Evolutionary conservation across 1,284 basidiomycete genomes (phyloP).

Genomic region (Cerrena zonata): DNA sequence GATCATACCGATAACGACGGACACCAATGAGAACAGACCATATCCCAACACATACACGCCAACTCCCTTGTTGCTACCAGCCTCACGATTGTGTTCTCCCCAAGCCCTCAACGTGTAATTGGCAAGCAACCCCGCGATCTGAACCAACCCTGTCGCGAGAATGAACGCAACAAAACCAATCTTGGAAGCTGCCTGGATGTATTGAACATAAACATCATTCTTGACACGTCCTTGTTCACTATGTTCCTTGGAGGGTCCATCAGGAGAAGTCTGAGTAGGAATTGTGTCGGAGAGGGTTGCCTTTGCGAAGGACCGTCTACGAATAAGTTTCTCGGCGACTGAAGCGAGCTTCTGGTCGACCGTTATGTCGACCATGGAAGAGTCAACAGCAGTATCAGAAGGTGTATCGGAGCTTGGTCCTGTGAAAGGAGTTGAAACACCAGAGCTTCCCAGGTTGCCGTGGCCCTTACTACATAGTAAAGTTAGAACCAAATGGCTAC

Average conservation of each 20-base stretch:
- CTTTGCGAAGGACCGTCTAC: slow-evolving; percentile 45
- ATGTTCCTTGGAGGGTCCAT: slow-evolving; percentile 67
- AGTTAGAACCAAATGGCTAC: not conserved
- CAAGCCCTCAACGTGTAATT: slow-evolving; percentile 75
- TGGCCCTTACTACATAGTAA: slow-evolving; percentile 31
- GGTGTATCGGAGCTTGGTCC: slow-evolving; percentile 37
- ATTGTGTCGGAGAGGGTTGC: slow-evolving; percentile 39
- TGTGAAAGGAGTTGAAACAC: slow-evolving; percentile 50
- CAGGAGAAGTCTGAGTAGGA: slow-evolving; percentile 34
- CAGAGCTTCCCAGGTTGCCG: slow-evolving; percentile 42
- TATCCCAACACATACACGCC: slow-evolving; percentile 56
- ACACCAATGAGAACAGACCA: slow-evolving; percentile 53
- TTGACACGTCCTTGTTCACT: slow-evolving; percentile 82
- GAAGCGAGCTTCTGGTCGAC: slow-evolving; percentile 23
- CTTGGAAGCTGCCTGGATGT: slow-evolving; percentile 76
- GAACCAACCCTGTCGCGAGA: slow-evolving; percentile 46
- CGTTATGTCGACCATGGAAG: slow-evolving; percentile 19
- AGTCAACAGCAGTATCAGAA: slow-evolving; percentile 23
- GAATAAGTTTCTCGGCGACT: slow-evolving; percentile 43
- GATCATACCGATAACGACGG: slow-evolving; percentile 46
- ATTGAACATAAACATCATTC: slow-evolving; percentile 67
- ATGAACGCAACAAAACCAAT: slow-evolving; percentile 79
- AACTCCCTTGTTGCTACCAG: slow-evolving; percentile 55
- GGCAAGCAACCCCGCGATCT: slow-evolving; percentile 50
- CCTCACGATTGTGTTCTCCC: slow-evolving; percentile 71